Conservation (phyloP, 352 stramenopile species). For the Phytophthora macrochlamydospora region DNA sequence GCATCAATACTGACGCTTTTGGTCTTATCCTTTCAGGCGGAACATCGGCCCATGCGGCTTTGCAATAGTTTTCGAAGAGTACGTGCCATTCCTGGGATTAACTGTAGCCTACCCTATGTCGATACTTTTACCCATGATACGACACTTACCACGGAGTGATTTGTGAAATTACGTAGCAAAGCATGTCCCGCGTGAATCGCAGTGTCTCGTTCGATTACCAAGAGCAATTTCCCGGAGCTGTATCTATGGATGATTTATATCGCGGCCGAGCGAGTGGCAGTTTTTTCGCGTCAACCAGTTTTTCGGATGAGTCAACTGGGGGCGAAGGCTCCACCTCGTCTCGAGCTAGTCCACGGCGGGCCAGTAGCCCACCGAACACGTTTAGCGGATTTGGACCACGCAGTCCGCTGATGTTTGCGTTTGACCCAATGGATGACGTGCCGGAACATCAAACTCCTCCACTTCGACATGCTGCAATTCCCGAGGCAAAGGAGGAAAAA, state of each 20-base stretch:
- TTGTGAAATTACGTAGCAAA: slow-evolving; percentile 34
- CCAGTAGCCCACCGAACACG: slow-evolving; percentile 58
- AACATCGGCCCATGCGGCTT: slow-evolving; percentile 55
- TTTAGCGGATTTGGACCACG: slow-evolving; percentile 65
- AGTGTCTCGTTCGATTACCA: slow-evolving; percentile 83
- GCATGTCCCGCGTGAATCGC: slow-evolving; percentile 69
- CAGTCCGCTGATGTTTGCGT: slow-evolving; percentile 80
- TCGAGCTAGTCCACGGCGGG: slow-evolving; percentile 55
- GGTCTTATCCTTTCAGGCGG: slow-evolving; percentile 34
- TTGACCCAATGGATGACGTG: slow-evolving; percentile 76
- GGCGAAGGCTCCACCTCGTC: slow-evolving; percentile 40
- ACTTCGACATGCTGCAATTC: slow-evolving; percentile 16
- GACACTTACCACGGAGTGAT: slow-evolving; percentile 19
- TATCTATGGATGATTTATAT: slow-evolving; percentile 63
- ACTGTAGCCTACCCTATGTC: background rate
- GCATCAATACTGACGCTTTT: slow-evolving; percentile 4
- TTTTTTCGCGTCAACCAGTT: slow-evolving; percentile 55
- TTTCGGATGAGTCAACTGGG: slow-evolving; percentile 63
- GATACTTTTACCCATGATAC: slow-evolving; percentile 3
- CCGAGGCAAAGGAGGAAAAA: slow-evolving; percentile 32
- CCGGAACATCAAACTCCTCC: slow-evolving; percentile 39
- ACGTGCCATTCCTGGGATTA: slow-evolving; percentile 20
- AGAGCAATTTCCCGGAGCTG: slow-evolving; percentile 41
- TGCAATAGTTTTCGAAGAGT: slow-evolving; percentile 66
- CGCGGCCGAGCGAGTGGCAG: slow-evolving; percentile 42